phyloP scores from a whole-genome alignment of 225 moss, liverwort and hornwort species.

The Physcomitrium patens region DNA sequence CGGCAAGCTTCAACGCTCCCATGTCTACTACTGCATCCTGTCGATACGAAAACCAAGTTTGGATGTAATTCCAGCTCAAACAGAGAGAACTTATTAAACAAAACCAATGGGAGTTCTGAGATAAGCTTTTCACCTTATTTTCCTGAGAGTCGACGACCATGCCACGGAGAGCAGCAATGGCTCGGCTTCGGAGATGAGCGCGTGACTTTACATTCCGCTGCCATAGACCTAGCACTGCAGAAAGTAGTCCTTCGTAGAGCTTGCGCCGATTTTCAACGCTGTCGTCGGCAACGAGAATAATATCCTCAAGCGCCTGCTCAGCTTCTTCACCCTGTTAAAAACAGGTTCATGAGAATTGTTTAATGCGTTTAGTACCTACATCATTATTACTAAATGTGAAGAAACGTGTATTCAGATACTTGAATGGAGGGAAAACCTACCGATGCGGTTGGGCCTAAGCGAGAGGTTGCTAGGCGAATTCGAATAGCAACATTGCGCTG shows the following conservation, averaged over 20 bases:
- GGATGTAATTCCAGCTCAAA: conserved; percentile 11
- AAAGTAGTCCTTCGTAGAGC: conserved; percentile 47
- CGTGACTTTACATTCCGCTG: conserved; percentile 48
- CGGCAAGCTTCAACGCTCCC: conserved; percentile 51
- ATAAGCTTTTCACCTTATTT: conserved; percentile 45
- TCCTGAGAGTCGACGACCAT: conserved; percentile 35
- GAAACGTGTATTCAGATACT: neutral
- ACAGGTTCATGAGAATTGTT: neutral
- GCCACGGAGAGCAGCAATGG: conserved; percentile 45
- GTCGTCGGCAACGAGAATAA: conserved; percentile 37
- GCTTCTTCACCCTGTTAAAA: conserved; percentile 52
- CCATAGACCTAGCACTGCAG: conserved; percentile 49
- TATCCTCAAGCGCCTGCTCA: conserved; percentile 53
- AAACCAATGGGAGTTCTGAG: neutral
- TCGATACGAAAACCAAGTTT: neutral
- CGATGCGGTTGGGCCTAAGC: conserved; percentile 40
- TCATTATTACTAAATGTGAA: neutral
- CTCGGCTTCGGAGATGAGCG: conserved; percentile 47
- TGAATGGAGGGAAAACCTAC: conserved; percentile 19
- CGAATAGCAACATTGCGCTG: conserved; percentile 46
- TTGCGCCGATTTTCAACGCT: conserved; percentile 37
- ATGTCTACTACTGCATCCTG: conserved; percentile 42
- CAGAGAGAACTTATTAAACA: neutral
- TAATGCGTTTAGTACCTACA: neutral
- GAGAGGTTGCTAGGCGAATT: conserved; percentile 42